Conservation (phyloP, 2,329 filamentous ascomycete genomes). For the Myriosclerotinia curreyana region DNA sequence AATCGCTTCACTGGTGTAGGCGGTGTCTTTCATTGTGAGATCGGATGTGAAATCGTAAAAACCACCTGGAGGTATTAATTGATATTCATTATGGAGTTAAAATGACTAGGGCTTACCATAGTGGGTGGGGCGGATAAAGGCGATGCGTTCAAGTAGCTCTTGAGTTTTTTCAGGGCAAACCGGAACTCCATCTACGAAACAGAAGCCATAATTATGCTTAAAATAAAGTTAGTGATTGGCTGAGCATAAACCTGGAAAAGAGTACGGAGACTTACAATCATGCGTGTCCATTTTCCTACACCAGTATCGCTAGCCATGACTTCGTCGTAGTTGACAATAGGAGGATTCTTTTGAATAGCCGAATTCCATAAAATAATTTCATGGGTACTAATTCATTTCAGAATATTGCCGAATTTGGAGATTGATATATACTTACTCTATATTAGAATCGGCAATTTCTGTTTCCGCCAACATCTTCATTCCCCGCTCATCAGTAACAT, state of each 20-base stretch:
- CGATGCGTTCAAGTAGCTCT: conserved; percentile 72
- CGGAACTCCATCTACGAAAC: conserved; percentile 70
- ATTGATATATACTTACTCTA: neutral
- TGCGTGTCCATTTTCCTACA: conserved; percentile 59
- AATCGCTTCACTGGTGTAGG: conserved; percentile 74
- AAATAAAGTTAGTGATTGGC: conserved; percentile 23
- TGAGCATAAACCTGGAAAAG: neutral
- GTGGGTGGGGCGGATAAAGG: conserved; percentile 85
- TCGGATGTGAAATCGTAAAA: conserved; percentile 90
- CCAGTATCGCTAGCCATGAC: conserved; percentile 56
- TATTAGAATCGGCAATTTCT: neutral
- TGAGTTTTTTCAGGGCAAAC: conserved; percentile 68
- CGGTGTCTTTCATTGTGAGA: conserved; percentile 81
- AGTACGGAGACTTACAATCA: conserved; percentile 52
- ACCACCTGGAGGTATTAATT: conserved; percentile 46
- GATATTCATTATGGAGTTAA: neutral
- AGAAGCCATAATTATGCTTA: conserved; percentile 73
- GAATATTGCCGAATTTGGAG: neutral
- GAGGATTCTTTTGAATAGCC: conserved; percentile 47
- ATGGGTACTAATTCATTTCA: neutral
- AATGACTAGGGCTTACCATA: conserved; percentile 59
- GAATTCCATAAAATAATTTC: conserved; percentile 40
- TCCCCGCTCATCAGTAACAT: neutral
- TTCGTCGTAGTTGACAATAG: conserved; percentile 57
- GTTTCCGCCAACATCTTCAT: neutral